A percentile compares a stretch with the other conserved stretches of the same genome.
These are phyloP conservation scores for Mycena kentingensis DNA, from an alignment of 768 basidiomycete genomes.

Conservation along the genomic window DNA sequence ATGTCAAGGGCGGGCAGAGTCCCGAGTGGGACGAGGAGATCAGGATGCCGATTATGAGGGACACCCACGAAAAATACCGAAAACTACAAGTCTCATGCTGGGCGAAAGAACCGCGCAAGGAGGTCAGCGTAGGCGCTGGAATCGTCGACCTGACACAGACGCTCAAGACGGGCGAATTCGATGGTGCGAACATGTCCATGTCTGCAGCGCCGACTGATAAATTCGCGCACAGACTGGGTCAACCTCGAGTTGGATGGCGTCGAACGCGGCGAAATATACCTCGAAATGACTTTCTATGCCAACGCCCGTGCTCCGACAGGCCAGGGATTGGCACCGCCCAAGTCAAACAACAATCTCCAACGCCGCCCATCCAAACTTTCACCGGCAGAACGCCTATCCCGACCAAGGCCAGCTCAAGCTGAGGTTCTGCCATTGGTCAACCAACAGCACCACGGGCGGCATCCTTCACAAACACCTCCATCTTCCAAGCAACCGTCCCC, in stretches of 20 bases:
- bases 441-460: constrained; percentile 5
- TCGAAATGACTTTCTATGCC: constrained; percentile 93
- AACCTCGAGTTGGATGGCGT: constrained; percentile 58
- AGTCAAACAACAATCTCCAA: constrained; percentile 32
- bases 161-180: constrained; percentile 85
- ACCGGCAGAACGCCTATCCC: constrained; percentile 52
- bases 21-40: constrained; percentile 93
- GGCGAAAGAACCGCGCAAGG: constrained; percentile 71
- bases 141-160: constrained; percentile 77
- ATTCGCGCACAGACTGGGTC: constrained; percentile 67
- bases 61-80: constrained; percentile 53
- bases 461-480: constrained; percentile 24
- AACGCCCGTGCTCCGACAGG: constrained; percentile 55
- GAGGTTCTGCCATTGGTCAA: constrained; percentile 8
- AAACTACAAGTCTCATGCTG: constrained; percentile 76
- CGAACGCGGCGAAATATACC: constrained; percentile 80
- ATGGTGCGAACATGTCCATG: constrained; percentile 60
- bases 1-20: constrained; percentile 88
- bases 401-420: constrained; percentile 23
- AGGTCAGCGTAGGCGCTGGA: constrained; percentile 78
- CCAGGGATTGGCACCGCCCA: constrained; percentile 30
- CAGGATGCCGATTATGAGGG: constrained; percentile 70
- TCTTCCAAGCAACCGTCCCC: constrained; percentile 26
- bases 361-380: constrained; percentile 57
- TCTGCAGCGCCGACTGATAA: constrained; percentile 19